Percentiles rank a stretch among this genome's conserved stretches.
Conservation (phyloP, 2,329 filamentous ascomycete genomes). For the Colletotrichum orchidophilum region DNA sequence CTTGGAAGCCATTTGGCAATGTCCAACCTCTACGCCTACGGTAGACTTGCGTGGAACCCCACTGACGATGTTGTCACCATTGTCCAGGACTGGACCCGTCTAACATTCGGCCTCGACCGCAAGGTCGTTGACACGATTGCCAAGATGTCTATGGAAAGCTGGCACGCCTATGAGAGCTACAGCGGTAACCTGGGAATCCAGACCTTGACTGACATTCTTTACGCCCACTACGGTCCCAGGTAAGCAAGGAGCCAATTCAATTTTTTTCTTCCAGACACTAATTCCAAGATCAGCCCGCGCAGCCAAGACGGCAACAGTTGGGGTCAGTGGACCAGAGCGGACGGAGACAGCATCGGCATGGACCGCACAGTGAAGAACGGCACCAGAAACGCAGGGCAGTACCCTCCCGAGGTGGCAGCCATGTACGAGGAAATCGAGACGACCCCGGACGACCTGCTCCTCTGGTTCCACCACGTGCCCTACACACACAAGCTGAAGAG, state of each 20-base stretch:
- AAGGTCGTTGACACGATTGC: constrained; percentile 67
- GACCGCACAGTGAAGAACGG: constrained; percentile 75
- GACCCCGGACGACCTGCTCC: constrained; percentile 72
- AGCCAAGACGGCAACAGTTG: constrained; percentile 74
- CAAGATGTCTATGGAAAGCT: constrained; percentile 72
- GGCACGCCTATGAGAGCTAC: constrained; percentile 78
- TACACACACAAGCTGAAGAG: constrained; percentile 71
- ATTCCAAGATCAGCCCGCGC: constrained; percentile 57
- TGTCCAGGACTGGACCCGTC: constrained; percentile 71
- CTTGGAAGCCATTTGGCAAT: constrained; percentile 75
- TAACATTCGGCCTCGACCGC: constrained; percentile 69
- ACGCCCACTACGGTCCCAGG: constrained; percentile 71
- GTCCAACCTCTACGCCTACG: constrained; percentile 78
- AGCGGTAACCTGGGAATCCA: constrained; percentile 76
- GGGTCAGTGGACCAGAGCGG: constrained; percentile 78
- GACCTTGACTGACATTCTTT: constrained; percentile 74
- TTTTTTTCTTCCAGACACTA: neutral
- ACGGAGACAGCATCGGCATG: constrained; percentile 70
- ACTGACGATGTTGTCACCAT: constrained; percentile 56
- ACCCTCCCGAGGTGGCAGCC: constrained; percentile 67
- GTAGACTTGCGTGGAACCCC: constrained; percentile 73
- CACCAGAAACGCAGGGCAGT: constrained; percentile 72
- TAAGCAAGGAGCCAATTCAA: neutral
- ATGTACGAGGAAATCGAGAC: constrained; percentile 68
- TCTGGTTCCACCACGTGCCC: constrained; percentile 80